Evolutionary conservation across 2,329 filamentous ascomycete species (phyloP), one percentile per base, ranked within the genome.

Genomic region (Aspergillus hortae): DNA sequence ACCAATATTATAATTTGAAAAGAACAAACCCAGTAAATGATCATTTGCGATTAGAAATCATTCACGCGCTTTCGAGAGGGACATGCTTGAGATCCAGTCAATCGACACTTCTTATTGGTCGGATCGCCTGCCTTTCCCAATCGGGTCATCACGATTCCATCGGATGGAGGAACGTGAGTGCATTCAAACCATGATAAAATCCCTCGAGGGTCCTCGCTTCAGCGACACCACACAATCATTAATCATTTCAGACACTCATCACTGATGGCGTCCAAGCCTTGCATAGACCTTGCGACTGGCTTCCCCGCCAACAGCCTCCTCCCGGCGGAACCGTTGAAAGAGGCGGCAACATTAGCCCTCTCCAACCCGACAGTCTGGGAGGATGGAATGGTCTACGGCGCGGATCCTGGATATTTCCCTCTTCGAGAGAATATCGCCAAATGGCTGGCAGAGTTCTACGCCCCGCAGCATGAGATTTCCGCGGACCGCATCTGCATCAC

Each of bases 341-440:
- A 74, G 19, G 86, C 88, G 14, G 75, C 86, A 50, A 73, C 79
- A 49, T 73, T 74, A 48, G 81, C 84, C 4, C 78, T 95, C 38
- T 76, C 80, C 6, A 76, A 87, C 63, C 79, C 82, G 6, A 64
- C 69, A 4, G 72, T 86, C 49, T 82, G 79, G 48, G 74, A 78
- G 2, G 81, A 84, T 1, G 87, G 80, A 10, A 78, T 95, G 32
- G 79, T 86, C 52, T 96, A 96, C 63, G 91, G 87, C 0, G 86
- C 90, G 0, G 89, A 94, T 67, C 74, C 82, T 35, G 92, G 91
- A 23, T 87, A 87, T 62, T 73, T 79, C 54, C 83, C 84, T 11
- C 77, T 94, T 32, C 80, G 89, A 14, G 76, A 82, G 55, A 79
- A 82, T 35, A 72, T 95, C 30, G 85, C 89, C 1, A 64, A 70